Evolutionary conservation across 257 asterid genomes (phyloP).

Genomic region (Echium plantagineum): DNA sequence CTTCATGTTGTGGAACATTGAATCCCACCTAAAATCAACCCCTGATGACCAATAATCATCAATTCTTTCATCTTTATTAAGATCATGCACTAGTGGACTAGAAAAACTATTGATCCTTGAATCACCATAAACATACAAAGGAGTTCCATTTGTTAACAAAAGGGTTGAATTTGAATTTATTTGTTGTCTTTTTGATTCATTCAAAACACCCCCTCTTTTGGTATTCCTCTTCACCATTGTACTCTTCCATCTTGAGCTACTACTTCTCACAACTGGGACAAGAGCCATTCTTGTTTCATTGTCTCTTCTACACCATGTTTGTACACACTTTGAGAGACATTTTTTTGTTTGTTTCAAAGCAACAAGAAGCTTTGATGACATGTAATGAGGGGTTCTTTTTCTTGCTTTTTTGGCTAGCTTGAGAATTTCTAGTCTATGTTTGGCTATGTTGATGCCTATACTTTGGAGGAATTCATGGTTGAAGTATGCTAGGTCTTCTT

Average conservation of each 20-base stretch:
- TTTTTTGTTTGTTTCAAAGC: conserved; percentile 52
- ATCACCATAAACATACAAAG: conserved; percentile 25
- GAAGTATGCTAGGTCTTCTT: conserved; percentile 36
- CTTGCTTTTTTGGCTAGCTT: conserved; percentile 34
- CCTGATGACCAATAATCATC: conserved; percentile 35
- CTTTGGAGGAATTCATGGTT: conserved; percentile 44
- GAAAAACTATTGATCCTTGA: conserved; percentile 44
- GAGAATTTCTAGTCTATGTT: conserved; percentile 67
- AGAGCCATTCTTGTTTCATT: conserved; percentile 42
- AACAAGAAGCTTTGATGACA: conserved; percentile 31
- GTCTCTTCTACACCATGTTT: conserved; percentile 29
- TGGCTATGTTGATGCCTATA: conserved; percentile 49
- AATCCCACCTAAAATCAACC: conserved; percentile 60
- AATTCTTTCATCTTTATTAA: conserved; percentile 12
- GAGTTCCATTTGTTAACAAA: conserved; percentile 54
- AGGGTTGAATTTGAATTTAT: conserved; percentile 15
- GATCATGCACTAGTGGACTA: conserved; percentile 24
- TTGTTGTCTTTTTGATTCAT: conserved; percentile 9
- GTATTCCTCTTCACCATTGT: conserved; percentile 35
- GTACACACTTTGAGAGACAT: conserved; percentile 35
- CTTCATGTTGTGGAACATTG: conserved; percentile 67
- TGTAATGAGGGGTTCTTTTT: conserved; percentile 14
- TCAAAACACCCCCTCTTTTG: conserved; percentile 11
- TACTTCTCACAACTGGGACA: conserved; percentile 33
- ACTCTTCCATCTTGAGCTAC: conserved; percentile 37